Conservation (phyloP, 441 rosid genomes). For the Erodium chrysanthum region DNA sequence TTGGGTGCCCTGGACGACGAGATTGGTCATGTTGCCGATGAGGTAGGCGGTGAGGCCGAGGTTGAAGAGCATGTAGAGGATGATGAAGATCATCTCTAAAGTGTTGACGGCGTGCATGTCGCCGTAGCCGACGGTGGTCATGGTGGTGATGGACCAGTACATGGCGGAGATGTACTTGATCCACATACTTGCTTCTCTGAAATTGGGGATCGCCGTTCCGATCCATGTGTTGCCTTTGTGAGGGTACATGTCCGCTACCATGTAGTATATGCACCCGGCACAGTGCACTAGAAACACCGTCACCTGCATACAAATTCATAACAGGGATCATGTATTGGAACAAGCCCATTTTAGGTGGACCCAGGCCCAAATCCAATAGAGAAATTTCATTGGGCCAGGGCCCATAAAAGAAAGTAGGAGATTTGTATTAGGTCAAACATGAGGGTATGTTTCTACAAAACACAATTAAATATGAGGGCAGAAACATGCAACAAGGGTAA, state of each 20-base stretch:
- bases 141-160: conserved; percentile 71
- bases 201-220: conserved; percentile 40
- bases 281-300: conserved; percentile 48
- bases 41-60: conserved; percentile 61
- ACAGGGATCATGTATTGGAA: no score
- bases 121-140: conserved; percentile 73
- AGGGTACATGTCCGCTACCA: conserved; percentile 53
- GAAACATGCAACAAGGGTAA: no score
- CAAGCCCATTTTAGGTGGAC: no score
- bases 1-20: conserved; percentile 67
- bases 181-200: conserved; percentile 46
- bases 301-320: conserved; percentile 30
- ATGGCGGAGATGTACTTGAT: conserved; percentile 47
- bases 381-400: no score
- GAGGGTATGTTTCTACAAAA: no score
- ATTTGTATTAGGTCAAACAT: no score
- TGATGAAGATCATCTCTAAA: conserved; percentile 48
- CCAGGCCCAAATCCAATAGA: no score
- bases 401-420: no score
- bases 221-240: conserved; percentile 51
- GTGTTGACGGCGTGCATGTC: conserved; percentile 65
- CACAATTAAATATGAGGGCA: no score
- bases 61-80: conserved; percentile 58
- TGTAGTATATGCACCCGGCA: conserved; percentile 59
- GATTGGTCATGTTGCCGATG: conserved; percentile 68